Percentiles rank a stretch among this genome's conserved stretches.
phyloP scores from a whole-genome alignment of 208 protist genomes.

The Leptomonas pyrrhocoris region DNA sequence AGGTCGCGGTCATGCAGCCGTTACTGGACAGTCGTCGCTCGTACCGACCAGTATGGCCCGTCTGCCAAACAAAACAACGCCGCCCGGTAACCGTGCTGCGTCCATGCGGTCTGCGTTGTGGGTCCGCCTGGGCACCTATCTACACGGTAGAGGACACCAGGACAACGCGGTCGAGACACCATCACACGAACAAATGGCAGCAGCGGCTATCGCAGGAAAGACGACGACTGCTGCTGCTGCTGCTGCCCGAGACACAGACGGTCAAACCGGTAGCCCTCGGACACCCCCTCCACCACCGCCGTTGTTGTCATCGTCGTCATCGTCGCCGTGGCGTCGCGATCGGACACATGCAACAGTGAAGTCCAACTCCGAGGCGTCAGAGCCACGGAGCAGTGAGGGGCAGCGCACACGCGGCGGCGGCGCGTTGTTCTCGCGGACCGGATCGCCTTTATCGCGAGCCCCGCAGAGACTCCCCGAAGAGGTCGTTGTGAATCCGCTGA shows the following conservation, averaged over 20 bases:
- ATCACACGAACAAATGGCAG: not conserved
- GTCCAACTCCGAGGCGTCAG: conserved; percentile 10
- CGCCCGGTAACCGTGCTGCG: not conserved
- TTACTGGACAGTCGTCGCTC: not conserved
- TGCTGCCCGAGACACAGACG: not conserved
- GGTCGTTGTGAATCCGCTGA: conserved; percentile 25
- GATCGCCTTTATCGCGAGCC: not conserved
- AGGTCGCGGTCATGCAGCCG: no score
- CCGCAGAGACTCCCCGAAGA: conserved; percentile 7
- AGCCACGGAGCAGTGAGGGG: conserved; percentile 12
- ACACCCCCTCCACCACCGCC: not conserved
- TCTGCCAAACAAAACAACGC: not conserved
- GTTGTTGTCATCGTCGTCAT: not conserved
- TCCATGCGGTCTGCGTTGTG: conserved; percentile 12
- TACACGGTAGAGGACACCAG: conserved; percentile 3
- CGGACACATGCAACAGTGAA: not conserved
- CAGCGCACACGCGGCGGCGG: not conserved
- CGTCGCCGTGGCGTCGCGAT: conserved; percentile 4
- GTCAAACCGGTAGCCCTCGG: not conserved
- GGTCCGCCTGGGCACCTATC: conserved; percentile 11
- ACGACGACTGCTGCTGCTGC: not conserved
- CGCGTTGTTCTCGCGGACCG: not conserved
- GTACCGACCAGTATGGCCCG: not conserved
- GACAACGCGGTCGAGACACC: not conserved
- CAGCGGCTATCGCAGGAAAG: not conserved